A percentile compares a stretch with the other conserved stretches of the same genome.
Evolutionary conservation across 805 yeast genomes (phyloP).

Genomic region (Saccharomycopsis sp.): DNA sequence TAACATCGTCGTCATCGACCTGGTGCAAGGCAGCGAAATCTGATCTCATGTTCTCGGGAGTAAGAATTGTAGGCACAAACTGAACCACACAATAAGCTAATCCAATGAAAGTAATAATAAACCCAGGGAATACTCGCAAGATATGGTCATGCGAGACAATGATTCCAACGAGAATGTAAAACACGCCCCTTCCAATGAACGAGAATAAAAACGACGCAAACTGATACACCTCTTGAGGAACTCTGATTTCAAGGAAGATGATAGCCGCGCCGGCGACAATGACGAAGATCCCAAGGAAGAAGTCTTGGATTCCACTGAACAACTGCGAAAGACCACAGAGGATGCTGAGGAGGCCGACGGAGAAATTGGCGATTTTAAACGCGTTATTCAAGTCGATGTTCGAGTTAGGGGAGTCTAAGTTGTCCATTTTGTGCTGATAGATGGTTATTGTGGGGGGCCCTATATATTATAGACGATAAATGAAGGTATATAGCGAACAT

Average conservation of each 20-base stretch:
- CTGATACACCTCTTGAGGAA: slow-evolving; percentile 52
- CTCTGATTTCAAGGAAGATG: slow-evolving; percentile 40
- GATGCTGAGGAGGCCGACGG: slow-evolving; percentile 44
- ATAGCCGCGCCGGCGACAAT: slow-evolving; percentile 48
- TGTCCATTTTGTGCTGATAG: slow-evolving; percentile 15
- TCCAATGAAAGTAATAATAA: slow-evolving; percentile 57
- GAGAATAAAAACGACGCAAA: slow-evolving; percentile 65
- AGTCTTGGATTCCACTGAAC: slow-evolving; percentile 40
- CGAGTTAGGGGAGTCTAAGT: slow-evolving; percentile 3
- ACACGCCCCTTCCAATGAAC: slow-evolving; percentile 50
- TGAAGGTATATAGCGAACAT: not conserved
- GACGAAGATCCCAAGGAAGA: slow-evolving; percentile 54
- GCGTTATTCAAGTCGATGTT: slow-evolving; percentile 23
- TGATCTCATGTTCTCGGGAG: slow-evolving; percentile 75
- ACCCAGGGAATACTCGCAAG: slow-evolving; percentile 51
- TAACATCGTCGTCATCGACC: slow-evolving; percentile 30
- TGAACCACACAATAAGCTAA: slow-evolving; percentile 54
- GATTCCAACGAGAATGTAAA: slow-evolving; percentile 38
- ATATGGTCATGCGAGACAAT: slow-evolving; percentile 45
- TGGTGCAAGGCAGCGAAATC: slow-evolving; percentile 36
- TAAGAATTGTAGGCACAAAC: slow-evolving; percentile 65
- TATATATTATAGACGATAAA: no score
- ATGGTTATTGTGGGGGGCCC: no score
- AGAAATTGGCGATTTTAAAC: slow-evolving; percentile 46
- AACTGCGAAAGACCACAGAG: slow-evolving; percentile 26